Conservation (phyloP, 331 rosid species). For the Phaseolus coccineus region DNA sequence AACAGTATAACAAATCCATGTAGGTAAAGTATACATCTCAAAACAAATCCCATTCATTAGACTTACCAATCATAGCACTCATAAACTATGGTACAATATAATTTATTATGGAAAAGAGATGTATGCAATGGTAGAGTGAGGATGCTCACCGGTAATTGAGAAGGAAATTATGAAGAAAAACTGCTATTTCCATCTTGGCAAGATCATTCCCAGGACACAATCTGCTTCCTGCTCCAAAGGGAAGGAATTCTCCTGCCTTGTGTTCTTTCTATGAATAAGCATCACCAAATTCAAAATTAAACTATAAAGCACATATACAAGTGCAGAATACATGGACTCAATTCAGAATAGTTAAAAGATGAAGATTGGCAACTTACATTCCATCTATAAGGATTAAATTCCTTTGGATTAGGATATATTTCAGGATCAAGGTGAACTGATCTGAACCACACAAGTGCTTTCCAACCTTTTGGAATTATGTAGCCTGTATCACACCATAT, state of each 20-base stretch:
- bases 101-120: background rate
- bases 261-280: slow-evolving; percentile 52
- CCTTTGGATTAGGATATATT: slow-evolving; percentile 76
- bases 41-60: background rate
- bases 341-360: background rate
- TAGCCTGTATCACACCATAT: slow-evolving; percentile 63
- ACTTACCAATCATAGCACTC: background rate
- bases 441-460: slow-evolving; percentile 83
- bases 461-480: slow-evolving; percentile 88
- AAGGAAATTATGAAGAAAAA: slow-evolving; percentile 83
- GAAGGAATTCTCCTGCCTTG: slow-evolving; percentile 79
- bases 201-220: slow-evolving; percentile 93
- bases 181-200: slow-evolving; percentile 81
- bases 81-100: background rate
- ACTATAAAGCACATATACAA: background rate
- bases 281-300: slow-evolving; percentile 31
- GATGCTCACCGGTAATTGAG: slow-evolving; percentile 65
- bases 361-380: slow-evolving; percentile 56
- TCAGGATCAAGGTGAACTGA: slow-evolving; percentile 86
- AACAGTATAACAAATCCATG: no score
- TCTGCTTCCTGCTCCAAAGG: slow-evolving; percentile 87
- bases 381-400: slow-evolving; percentile 88
- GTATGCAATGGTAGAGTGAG: background rate
- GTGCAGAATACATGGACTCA: background rate
- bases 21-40: background rate